Evolutionary conservation across 1,284 basidiomycete genomes (phyloP).

Genomic region (Malassezia slooffiae): DNA sequence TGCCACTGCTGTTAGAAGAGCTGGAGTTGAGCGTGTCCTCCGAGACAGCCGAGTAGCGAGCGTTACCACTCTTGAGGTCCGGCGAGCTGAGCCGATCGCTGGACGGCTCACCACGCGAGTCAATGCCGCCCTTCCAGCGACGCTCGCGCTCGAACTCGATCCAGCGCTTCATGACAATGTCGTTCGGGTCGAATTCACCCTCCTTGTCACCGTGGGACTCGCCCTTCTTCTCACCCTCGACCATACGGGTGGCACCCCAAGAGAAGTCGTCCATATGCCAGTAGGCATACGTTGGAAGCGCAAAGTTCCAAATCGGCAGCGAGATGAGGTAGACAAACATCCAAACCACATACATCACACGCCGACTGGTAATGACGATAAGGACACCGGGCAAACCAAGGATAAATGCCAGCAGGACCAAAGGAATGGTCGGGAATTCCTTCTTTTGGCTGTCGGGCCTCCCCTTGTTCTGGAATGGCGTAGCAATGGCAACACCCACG

Average conservation of each 20-base stretch:
- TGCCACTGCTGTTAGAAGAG: no score
- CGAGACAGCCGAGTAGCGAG: slow-evolving; percentile 31
- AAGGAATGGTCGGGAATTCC: slow-evolving; percentile 33
- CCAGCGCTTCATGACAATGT: slow-evolving; percentile 99
- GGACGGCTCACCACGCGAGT: slow-evolving; percentile 66
- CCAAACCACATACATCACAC: slow-evolving; percentile 49
- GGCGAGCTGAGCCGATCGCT: slow-evolving; percentile 49
- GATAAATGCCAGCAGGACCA: slow-evolving; percentile 47
- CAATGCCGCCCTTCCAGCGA: slow-evolving; percentile 74
- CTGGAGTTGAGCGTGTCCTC: slow-evolving; percentile 31
- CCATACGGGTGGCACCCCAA: slow-evolving; percentile 49
- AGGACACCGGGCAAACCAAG: slow-evolving; percentile 50
- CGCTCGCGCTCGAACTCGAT: slow-evolving; percentile 94
- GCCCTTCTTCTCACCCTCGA: slow-evolving; percentile 44
- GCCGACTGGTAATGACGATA: slow-evolving; percentile 49
- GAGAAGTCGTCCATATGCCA: slow-evolving; percentile 49
- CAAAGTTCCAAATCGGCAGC: slow-evolving; percentile 50
- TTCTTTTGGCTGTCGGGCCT: background rate
- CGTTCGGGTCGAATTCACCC: slow-evolving; percentile 85
- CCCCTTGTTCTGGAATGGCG: slow-evolving; percentile 5
- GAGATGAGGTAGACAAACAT: slow-evolving; percentile 49
- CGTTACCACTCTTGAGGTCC: slow-evolving; percentile 34
- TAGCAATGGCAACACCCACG: slow-evolving; percentile 40
- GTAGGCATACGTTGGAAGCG: slow-evolving; percentile 46
- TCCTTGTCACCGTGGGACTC: slow-evolving; percentile 47